phyloP scores from a whole-genome alignment of 306 rosid genomes.

The Glycyrrhiza uralensis region DNA sequence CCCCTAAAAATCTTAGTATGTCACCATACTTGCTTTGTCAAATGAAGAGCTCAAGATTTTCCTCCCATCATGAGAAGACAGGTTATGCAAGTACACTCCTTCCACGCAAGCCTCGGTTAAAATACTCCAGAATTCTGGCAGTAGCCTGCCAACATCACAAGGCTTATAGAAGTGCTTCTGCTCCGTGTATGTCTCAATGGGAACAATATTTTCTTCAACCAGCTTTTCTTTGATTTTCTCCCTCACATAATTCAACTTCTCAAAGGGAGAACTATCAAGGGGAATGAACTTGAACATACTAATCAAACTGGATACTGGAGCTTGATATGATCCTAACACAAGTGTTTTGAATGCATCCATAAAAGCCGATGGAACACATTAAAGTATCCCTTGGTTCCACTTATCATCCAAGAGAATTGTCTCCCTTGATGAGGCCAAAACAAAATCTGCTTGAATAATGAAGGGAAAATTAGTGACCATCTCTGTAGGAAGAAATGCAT shows the following conservation, averaged over 20 bases:
- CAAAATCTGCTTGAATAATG: conserved; percentile 77
- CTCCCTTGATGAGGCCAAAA: conserved; percentile 73
- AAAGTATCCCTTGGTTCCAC: conserved; percentile 81
- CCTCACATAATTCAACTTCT: conserved; percentile 47
- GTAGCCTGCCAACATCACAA: conserved; percentile 51
- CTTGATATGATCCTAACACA: conserved; percentile 32
- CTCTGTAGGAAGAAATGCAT: conserved; percentile 75
- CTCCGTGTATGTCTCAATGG: conserved; percentile 46
- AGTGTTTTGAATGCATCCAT: conserved; percentile 53
- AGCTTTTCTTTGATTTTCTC: conserved; percentile 44
- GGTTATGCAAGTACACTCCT: conserved; percentile 35
- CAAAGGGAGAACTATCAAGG: conserved; percentile 30
- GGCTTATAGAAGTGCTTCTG: conserved; percentile 70
- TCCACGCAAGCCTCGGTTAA: conserved; percentile 37
- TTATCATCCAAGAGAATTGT: conserved; percentile 57
- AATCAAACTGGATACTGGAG: conserved; percentile 49
- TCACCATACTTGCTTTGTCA: conserved; percentile 41
- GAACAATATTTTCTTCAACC: conserved; percentile 45
- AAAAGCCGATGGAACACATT: conserved; percentile 60
- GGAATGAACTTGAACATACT: conserved; percentile 57
- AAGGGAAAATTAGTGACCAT: conserved; percentile 74
- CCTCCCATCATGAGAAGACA: conserved; percentile 54
- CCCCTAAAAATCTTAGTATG: conserved; percentile 48
- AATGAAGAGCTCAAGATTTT: conserved; percentile 48
- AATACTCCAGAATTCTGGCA: conserved; percentile 61